phyloP scores from a whole-genome alignment of 768 basidiomycete genomes.

The Porpolomopsis calyptriformis region DNA sequence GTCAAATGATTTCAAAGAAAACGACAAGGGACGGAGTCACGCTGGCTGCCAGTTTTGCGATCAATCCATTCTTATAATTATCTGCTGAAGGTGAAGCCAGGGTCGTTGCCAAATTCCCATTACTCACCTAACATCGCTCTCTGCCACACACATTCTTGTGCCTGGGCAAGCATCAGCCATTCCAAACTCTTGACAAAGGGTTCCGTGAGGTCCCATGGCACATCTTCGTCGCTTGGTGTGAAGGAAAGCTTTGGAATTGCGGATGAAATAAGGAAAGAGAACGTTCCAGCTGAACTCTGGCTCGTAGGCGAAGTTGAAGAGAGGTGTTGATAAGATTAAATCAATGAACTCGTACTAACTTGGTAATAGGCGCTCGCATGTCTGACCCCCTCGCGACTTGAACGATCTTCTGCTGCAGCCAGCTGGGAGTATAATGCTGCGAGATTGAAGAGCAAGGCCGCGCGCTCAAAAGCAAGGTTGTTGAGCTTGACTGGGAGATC shows the following conservation, averaged over 20 bases:
- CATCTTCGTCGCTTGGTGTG: slow-evolving; percentile 39
- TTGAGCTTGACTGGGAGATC: slow-evolving; percentile 50
- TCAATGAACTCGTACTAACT: slow-evolving; percentile 26
- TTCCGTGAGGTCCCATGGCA: slow-evolving; percentile 55
- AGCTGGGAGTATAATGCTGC: slow-evolving; percentile 79
- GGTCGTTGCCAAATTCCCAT: neutral
- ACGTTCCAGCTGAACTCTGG: slow-evolving; percentile 59
- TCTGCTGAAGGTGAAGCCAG: slow-evolving; percentile 22
- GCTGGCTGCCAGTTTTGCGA: slow-evolving; percentile 74
- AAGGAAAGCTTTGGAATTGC: slow-evolving; percentile 43
- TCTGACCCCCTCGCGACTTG: slow-evolving; percentile 71
- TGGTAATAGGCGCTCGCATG: slow-evolving; percentile 63
- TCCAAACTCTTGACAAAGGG: slow-evolving; percentile 55
- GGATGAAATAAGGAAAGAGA: slow-evolving; percentile 48
- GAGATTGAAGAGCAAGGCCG: slow-evolving; percentile 73
- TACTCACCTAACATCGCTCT: slow-evolving; percentile 69
- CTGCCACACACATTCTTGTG: slow-evolving; percentile 97
- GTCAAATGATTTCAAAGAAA: neutral
- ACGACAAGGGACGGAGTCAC: slow-evolving; percentile 24
- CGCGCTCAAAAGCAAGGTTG: slow-evolving; percentile 77
- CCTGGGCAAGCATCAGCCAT: slow-evolving; percentile 80
- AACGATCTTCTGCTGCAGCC: slow-evolving; percentile 60
- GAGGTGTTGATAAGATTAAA: neutral
- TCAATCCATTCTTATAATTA: slow-evolving; percentile 68
- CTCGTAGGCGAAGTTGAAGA: neutral